These are phyloP conservation scores for Neofusicoccum kwambonambiense DNA, from an alignment of 2,329 filamentous ascomycete genomes.

Conservation along the genomic window DNA sequence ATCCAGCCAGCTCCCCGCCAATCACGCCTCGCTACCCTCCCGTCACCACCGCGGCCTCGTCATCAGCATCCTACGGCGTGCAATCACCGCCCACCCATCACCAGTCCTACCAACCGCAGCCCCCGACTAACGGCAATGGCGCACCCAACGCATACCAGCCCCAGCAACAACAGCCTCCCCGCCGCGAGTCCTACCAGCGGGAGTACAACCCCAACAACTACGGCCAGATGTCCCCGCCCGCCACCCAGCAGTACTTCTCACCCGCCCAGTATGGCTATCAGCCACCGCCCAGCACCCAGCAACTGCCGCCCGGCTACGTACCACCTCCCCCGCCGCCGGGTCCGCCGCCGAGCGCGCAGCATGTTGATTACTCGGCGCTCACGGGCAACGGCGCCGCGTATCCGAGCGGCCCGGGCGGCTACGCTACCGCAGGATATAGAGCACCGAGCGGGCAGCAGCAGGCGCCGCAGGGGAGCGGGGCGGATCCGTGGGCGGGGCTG, in stretches of 20 bases:
- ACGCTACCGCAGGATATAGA: conserved; percentile 40
- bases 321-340: conserved; percentile 67
- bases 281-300: conserved; percentile 57
- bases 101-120: conserved; percentile 22
- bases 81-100: conserved; percentile 22
- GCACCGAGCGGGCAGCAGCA: conserved; percentile 37
- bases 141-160: neutral
- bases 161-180: conserved; percentile 24
- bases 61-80: conserved; percentile 24
- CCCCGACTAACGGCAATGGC: neutral
- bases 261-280: conserved; percentile 42
- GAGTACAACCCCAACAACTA: conserved; percentile 51
- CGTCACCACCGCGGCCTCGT: conserved; percentile 28
- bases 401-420: conserved; percentile 54
- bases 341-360: conserved; percentile 53
- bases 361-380: conserved; percentile 49
- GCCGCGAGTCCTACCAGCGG: conserved; percentile 35
- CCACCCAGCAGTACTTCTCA: conserved; percentile 57
- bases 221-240: conserved; percentile 50
- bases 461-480: conserved; percentile 28
- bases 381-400: conserved; percentile 30
- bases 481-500: conserved; percentile 69
- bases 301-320: conserved; percentile 62
- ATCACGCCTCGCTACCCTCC: conserved; percentile 46
- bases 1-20: conserved; percentile 48